Conservation (phyloP, 768 basidiomycete genomes). For the Leucocoprinus leucothites region DNA sequence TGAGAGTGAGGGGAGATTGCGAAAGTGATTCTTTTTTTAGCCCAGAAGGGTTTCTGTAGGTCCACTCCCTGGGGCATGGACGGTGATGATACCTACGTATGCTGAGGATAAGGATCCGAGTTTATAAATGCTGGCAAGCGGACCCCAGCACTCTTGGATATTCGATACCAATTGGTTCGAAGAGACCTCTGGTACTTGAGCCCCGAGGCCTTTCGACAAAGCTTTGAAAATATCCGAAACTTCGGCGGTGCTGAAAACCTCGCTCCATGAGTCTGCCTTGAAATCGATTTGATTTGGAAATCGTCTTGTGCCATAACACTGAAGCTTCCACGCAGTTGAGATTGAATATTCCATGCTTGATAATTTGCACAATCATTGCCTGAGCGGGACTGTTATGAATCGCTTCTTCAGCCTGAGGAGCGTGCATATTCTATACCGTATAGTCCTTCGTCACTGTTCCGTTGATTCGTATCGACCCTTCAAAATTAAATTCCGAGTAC, state of each 20-base stretch:
- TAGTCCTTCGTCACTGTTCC: slow-evolving; percentile 39
- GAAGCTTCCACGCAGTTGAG: too few relatives aligned
- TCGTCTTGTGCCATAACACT: too few relatives aligned
- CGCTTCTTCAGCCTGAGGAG: slow-evolving; percentile 25
- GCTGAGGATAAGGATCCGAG: too few relatives aligned
- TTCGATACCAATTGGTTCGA: slow-evolving; percentile 40
- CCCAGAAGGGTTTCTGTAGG: slow-evolving; percentile 52
- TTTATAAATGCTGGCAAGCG: too few relatives aligned
- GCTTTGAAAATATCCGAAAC: slow-evolving; percentile 38
- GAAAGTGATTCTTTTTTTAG: slow-evolving; percentile 34
- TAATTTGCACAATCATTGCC: too few relatives aligned
- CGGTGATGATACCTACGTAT: too few relatives aligned
- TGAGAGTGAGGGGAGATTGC: slow-evolving; percentile 31
- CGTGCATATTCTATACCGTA: slow-evolving; percentile 24
- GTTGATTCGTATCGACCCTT: too few relatives aligned
- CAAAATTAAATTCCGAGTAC: too few relatives aligned
- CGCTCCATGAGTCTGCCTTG: slow-evolving; percentile 26
- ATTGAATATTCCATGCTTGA: too few relatives aligned
- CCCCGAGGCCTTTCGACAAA: slow-evolving; percentile 53
- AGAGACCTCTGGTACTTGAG: slow-evolving; percentile 37
- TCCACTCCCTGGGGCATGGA: too few relatives aligned
- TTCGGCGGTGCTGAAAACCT: slow-evolving; percentile 33
- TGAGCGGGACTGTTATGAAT: slow-evolving; percentile 63
- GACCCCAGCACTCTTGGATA: slow-evolving; percentile 48
- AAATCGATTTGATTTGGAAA: not conserved